These are phyloP conservation scores for Plasmodium berghei DNA, from an alignment of 169 alveolate species.

Conservation along the genomic window DNA sequence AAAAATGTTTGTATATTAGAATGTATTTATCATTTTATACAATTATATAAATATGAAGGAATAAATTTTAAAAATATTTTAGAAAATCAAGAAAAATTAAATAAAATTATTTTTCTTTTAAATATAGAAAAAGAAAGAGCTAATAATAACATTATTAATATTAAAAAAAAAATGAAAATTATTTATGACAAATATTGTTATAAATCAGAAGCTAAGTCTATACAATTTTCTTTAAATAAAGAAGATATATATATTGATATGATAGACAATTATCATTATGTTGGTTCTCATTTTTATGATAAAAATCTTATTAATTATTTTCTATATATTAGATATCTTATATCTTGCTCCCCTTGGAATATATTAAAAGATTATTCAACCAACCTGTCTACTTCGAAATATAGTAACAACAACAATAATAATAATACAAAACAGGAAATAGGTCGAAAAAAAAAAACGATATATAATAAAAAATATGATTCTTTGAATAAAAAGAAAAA, in stretches of 20 bases:
- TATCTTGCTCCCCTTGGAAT: slow-evolving; percentile 67
- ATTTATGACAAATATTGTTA: slow-evolving; percentile 41
- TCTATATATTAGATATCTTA: slow-evolving; percentile 41
- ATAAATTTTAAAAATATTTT: slow-evolving; percentile 28
- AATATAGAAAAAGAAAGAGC: slow-evolving; percentile 58
- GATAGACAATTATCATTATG: slow-evolving; percentile 22
- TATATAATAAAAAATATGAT: background rate
- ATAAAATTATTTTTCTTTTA: slow-evolving; percentile 14
- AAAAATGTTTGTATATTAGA: slow-evolving; percentile 68
- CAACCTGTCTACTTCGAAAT: background rate
- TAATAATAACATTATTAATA: slow-evolving; percentile 11
- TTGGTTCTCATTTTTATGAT: slow-evolving; percentile 40
- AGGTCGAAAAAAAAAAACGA: background rate
- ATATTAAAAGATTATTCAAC: slow-evolving; percentile 38
- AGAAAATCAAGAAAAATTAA: slow-evolving; percentile 10
- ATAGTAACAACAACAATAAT: background rate
- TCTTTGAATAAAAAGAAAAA: background rate
- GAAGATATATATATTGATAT: slow-evolving; percentile 13
- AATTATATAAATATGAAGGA: slow-evolving; percentile 66
- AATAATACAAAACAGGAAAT: background rate
- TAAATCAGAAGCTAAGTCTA: slow-evolving; percentile 59
- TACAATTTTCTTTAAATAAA: slow-evolving; percentile 11
- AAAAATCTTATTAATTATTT: slow-evolving; percentile 40
- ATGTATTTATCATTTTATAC: slow-evolving; percentile 59
- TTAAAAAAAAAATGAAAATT: slow-evolving; percentile 37